A percentile compares a stretch with the other conserved stretches of the same genome.
Evolutionary conservation across 805 yeast species (phyloP).

Genomic region (Wickerhamiella lipophila): DNA sequence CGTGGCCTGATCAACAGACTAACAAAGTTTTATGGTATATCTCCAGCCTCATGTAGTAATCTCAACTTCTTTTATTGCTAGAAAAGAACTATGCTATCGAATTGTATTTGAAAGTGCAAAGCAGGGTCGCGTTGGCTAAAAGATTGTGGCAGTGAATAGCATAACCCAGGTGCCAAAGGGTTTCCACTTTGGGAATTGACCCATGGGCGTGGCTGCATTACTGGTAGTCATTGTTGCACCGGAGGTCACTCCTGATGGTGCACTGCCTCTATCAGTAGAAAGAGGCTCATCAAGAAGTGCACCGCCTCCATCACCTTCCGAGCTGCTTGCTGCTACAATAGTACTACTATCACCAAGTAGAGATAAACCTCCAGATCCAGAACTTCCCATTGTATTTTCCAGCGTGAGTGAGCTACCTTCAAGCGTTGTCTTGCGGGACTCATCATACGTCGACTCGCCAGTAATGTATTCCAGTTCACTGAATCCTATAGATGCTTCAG

Average conservation of each 20-base stretch:
- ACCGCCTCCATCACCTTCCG: neutral
- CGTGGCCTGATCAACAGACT: constrained; percentile 40
- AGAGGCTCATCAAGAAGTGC: neutral
- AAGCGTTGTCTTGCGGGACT: neutral
- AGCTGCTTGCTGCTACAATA: neutral
- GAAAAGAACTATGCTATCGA: too few species aligned
- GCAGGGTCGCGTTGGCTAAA: too few species aligned
- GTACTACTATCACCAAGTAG: neutral
- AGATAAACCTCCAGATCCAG: neutral
- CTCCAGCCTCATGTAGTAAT: too few species aligned
- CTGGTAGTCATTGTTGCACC: neutral
- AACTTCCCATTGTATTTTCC: neutral
- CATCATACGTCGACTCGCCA: neutral
- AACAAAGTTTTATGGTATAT: constrained; percentile 2
- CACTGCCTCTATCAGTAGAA: neutral
- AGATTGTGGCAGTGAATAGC: neutral
- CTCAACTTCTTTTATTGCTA: too few species aligned
- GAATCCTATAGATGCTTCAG: neutral
- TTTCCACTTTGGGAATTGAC: neutral
- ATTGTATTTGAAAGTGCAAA: too few species aligned
- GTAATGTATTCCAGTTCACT: neutral
- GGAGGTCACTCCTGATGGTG: neutral
- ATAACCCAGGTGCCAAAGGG: neutral
- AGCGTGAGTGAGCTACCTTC: neutral
- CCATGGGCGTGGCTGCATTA: neutral